Evolutionary conservation across 208 protist genomes (phyloP).

Genomic region (Acanthamoeba rhysodes): DNA sequence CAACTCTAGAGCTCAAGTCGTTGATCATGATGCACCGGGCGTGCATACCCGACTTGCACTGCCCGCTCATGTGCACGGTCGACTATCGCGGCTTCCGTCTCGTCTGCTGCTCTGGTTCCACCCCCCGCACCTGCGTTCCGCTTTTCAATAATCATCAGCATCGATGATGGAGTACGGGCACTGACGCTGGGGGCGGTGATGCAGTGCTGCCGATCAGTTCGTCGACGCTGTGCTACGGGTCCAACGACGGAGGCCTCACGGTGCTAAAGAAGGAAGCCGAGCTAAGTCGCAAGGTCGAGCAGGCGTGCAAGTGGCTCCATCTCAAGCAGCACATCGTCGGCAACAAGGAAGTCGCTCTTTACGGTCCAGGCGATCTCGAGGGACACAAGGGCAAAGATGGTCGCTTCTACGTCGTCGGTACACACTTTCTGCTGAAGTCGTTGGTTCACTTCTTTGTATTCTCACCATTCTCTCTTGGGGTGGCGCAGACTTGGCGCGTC

Average conservation of each 20-base stretch:
- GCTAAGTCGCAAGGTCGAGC: conserved; percentile 19
- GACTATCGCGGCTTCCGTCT: conserved; percentile 72
- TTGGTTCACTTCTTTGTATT: not conserved
- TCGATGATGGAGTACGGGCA: not conserved
- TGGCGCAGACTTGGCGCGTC: conserved; percentile 56
- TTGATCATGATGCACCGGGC: conserved; percentile 63
- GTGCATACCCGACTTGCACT: conserved; percentile 43
- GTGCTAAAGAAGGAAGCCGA: not conserved
- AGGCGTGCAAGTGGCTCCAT: conserved; percentile 57
- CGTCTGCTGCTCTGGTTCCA: conserved; percentile 65
- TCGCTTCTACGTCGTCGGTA: conserved; percentile 54
- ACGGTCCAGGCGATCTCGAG: conserved; percentile 69
- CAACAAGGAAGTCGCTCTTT: not conserved
- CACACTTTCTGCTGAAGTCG: too few species aligned
- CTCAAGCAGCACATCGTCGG: conserved; percentile 37
- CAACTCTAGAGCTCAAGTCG: conserved; percentile 58
- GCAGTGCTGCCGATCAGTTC: conserved; percentile 65
- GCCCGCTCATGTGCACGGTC: conserved; percentile 63
- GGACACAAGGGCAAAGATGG: conserved; percentile 68
- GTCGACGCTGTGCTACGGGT: conserved; percentile 66
- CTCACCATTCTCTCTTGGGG: not conserved
- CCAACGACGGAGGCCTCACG: conserved; percentile 67
- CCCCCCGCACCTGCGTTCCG: too few species aligned
- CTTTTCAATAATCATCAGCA: too few species aligned
- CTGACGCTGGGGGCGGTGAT: not conserved